Percentiles rank a stretch among this genome's conserved stretches.
These are phyloP conservation scores for Skeletonema menzelii DNA, from an alignment of 108 stramenopile species.

Conservation along the genomic window DNA sequence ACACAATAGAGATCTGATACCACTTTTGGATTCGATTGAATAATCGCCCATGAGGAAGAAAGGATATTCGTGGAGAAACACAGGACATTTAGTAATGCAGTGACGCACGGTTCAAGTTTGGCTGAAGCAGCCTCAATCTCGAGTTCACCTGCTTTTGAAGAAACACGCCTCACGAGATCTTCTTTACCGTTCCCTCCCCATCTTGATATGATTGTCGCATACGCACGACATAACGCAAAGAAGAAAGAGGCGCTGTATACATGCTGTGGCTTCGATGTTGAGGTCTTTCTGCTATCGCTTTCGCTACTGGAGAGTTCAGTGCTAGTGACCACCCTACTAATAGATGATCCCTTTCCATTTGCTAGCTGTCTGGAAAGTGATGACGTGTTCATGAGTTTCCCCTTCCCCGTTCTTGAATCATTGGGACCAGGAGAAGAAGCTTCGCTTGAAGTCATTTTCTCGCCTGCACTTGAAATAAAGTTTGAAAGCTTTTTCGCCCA, in stretches of 20 bases:
- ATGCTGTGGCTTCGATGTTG: constrained; percentile 27
- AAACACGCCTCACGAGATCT: constrained; percentile 49
- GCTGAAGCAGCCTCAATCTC: constrained; percentile 45
- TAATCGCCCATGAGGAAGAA: constrained; percentile 61
- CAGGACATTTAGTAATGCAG: constrained; percentile 68
- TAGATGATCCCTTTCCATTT: constrained; percentile 36
- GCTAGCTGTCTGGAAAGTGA: constrained; percentile 67
- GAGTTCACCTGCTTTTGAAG: constrained; percentile 11
- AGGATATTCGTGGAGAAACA: constrained; percentile 74
- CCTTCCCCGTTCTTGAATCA: constrained; percentile 29
- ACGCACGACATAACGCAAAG: constrained; percentile 45
- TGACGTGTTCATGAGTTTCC: constrained; percentile 64
- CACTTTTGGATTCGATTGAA: constrained; percentile 59
- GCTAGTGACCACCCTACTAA: constrained; percentile 22
- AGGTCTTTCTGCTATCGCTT: constrained; percentile 2
- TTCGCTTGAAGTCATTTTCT: constrained; percentile 22
- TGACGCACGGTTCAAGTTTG: constrained; percentile 61
- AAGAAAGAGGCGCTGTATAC: constrained; percentile 39
- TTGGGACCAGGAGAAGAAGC: constrained; percentile 4
- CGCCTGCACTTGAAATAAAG: constrained; percentile 29
- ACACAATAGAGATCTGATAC: constrained; percentile 54
- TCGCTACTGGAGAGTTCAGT: constrained; percentile 14
- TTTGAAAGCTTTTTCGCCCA: constrained; percentile 73
- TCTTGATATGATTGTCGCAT: constrained; percentile 76
- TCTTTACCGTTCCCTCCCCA: constrained; percentile 84